Percentiles rank a stretch among this genome's conserved stretches.
phyloP scores from a whole-genome alignment of 805 yeast species.

The Metschnikowia noctiluminum region DNA sequence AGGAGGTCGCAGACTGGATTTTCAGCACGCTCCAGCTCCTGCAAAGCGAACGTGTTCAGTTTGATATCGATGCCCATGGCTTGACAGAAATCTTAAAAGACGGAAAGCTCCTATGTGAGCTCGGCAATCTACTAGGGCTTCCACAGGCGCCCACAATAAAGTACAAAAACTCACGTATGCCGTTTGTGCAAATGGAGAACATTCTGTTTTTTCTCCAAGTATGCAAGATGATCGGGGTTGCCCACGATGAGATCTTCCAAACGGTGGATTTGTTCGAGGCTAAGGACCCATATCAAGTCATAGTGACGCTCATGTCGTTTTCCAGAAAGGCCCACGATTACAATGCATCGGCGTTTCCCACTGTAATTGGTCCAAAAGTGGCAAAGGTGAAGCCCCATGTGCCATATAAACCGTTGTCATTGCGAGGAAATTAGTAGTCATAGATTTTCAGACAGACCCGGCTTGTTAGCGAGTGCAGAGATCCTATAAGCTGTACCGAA shows the following conservation, averaged over 20 bases:
- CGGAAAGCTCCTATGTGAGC: slow-evolving; percentile 45
- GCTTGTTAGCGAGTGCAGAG: too few relatives aligned
- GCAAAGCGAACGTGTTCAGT: slow-evolving; percentile 10
- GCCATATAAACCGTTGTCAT: slow-evolving; percentile 50
- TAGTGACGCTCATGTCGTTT: slow-evolving; percentile 69
- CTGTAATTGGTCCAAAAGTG: slow-evolving; percentile 40
- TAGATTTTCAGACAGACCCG: background rate
- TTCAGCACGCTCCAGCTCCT: slow-evolving; percentile 26
- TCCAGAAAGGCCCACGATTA: slow-evolving; percentile 62
- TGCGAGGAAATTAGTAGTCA: background rate
- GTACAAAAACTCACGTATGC: slow-evolving; percentile 64
- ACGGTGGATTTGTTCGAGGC: slow-evolving; percentile 72
- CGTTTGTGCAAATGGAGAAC: slow-evolving; percentile 80
- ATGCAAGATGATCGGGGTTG: slow-evolving; percentile 63
- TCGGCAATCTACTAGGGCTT: slow-evolving; percentile 28
- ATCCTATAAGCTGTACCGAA: too few relatives aligned
- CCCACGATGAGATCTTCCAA: slow-evolving; percentile 78
- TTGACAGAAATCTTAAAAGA: slow-evolving; percentile 56
- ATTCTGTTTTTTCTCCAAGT: slow-evolving; percentile 66
- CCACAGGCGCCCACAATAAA: slow-evolving; percentile 35
- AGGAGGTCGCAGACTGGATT: slow-evolving; percentile 56
- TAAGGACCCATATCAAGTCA: slow-evolving; percentile 73
- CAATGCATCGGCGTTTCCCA: slow-evolving; percentile 23
- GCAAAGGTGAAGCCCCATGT: slow-evolving; percentile 47
- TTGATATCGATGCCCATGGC: slow-evolving; percentile 25